These are phyloP conservation scores for Chaetothyriales sp. DNA, from an alignment of 2,329 filamentous ascomycete genomes.

Conservation along the genomic window DNA sequence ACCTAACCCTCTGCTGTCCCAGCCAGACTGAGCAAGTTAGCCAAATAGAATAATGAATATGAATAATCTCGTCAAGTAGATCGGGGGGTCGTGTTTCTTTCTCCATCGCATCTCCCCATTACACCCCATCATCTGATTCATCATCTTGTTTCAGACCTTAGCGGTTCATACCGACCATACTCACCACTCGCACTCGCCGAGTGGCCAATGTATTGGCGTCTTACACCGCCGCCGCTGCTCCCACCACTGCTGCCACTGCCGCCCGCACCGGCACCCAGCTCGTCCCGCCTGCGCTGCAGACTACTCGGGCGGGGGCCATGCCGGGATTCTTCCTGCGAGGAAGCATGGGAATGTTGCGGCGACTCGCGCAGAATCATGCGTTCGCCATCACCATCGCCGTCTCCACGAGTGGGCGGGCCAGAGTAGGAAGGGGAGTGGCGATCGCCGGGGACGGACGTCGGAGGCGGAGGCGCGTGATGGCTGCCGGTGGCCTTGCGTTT, in stretches of 20 bases:
- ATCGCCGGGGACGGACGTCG: constrained; percentile 37
- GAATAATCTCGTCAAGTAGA: neutral
- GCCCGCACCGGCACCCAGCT: constrained; percentile 9
- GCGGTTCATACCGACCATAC: neutral
- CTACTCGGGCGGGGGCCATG: constrained; percentile 17
- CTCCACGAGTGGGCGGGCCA: constrained; percentile 44
- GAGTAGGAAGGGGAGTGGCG: constrained; percentile 27
- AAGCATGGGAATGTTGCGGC: constrained; percentile 52
- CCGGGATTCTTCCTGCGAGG: constrained; percentile 26
- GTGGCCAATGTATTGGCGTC: neutral
- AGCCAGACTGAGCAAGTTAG: too few species aligned
- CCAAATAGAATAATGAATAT: neutral
- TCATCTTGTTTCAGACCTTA: neutral
- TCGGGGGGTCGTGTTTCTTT: neutral
- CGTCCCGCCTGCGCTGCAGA: constrained; percentile 18
- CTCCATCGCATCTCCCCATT: neutral
- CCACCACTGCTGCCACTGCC: neutral
- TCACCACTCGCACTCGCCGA: neutral
- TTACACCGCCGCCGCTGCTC: neutral
- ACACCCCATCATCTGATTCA: neutral
- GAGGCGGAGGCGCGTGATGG: constrained; percentile 38
- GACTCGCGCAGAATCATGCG: constrained; percentile 46
- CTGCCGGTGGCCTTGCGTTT: constrained; percentile 62
- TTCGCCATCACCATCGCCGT: constrained; percentile 35
- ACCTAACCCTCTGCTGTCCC: too few species aligned